phyloP scores from a whole-genome alignment of 1,139 yeast species.

The Nakaseomyces delphensis region DNA sequence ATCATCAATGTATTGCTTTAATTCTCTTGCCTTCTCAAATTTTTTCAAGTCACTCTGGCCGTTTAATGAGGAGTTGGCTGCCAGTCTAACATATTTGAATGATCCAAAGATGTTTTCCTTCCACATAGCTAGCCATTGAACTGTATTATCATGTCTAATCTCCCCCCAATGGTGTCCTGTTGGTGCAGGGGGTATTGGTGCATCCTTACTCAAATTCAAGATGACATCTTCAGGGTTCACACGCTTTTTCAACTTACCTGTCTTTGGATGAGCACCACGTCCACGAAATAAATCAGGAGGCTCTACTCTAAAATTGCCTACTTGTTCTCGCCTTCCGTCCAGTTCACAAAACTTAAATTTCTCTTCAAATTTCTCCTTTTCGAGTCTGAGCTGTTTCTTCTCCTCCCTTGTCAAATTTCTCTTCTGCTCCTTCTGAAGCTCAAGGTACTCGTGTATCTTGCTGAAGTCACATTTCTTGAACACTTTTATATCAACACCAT shows the following conservation, averaged over 20 bases:
- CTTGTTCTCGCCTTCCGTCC: conserved; percentile 85
- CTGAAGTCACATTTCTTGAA: conserved; percentile 73
- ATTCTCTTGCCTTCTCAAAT: conserved; percentile 85
- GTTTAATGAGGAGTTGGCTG: conserved; percentile 82
- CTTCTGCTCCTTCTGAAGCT: conserved; percentile 61
- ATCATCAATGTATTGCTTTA: conserved; percentile 60
- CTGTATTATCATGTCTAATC: conserved; percentile 77
- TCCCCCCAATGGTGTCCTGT: conserved; percentile 89
- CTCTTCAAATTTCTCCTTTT: conserved; percentile 69
- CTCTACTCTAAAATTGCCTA: conserved; percentile 89
- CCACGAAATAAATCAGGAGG: conserved; percentile 96
- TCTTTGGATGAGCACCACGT: conserved; percentile 94
- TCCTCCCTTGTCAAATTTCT: conserved; percentile 60
- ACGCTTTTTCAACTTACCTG: conserved; percentile 77
- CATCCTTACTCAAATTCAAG: conserved; percentile 67
- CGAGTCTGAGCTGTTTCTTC: conserved; percentile 63
- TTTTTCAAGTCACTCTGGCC: conserved; percentile 88
- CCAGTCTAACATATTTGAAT: conserved; percentile 81
- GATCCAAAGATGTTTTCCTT: conserved; percentile 81
- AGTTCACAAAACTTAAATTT: conserved; percentile 70
- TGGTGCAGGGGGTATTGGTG: conserved; percentile 73
- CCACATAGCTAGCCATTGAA: conserved; percentile 97
- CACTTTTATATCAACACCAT: conserved; percentile 41
- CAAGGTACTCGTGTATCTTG: conserved; percentile 65
- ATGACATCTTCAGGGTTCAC: conserved; percentile 86